A percentile compares a stretch with the other conserved stretches of the same genome.
Evolutionary conservation across 371 early-diverging fungal species (phyloP).

Genomic region (Mucor indicus): DNA sequence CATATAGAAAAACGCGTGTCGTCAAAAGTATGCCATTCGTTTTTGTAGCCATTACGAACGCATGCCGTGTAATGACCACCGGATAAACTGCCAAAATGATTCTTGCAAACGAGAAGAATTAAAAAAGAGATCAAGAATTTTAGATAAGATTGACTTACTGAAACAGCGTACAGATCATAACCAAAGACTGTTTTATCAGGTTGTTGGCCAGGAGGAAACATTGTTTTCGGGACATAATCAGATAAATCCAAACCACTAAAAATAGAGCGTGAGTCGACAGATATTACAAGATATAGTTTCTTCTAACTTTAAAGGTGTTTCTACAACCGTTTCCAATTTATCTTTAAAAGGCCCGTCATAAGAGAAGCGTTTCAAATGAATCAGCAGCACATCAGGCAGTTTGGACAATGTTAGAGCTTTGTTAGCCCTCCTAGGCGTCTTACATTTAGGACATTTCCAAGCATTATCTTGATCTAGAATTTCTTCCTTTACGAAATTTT

Average conservation of each 20-base stretch:
- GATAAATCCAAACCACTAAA: constrained; percentile 35
- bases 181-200: constrained; percentile 20
- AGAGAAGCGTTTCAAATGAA: constrained; percentile 94
- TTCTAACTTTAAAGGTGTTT: constrained; percentile 70
- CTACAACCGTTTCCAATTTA: constrained; percentile 86
- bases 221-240: constrained; percentile 28
- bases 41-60: constrained; percentile 73
- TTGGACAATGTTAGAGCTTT: constrained; percentile 78
- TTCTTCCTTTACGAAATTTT: constrained; percentile 83
- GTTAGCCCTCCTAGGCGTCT: constrained; percentile 63
- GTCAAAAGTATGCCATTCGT: constrained; percentile 92
- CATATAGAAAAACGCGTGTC: constrained; percentile 80
- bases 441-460: constrained; percentile 90
- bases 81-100: constrained; percentile 89
- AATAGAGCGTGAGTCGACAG: background rate
- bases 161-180: constrained; percentile 92
- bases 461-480: constrained; percentile 84
- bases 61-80: constrained; percentile 96
- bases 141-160: constrained; percentile 39
- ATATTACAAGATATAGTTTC: background rate
- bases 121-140: background rate
- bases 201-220: constrained; percentile 19
- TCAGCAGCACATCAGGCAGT: constrained; percentile 84
- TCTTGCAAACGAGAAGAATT: constrained; percentile 30
- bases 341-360: constrained; percentile 90